phyloP scores from a whole-genome alignment of 1,284 basidiomycete species.

The Ceratobasidium sp. region DNA sequence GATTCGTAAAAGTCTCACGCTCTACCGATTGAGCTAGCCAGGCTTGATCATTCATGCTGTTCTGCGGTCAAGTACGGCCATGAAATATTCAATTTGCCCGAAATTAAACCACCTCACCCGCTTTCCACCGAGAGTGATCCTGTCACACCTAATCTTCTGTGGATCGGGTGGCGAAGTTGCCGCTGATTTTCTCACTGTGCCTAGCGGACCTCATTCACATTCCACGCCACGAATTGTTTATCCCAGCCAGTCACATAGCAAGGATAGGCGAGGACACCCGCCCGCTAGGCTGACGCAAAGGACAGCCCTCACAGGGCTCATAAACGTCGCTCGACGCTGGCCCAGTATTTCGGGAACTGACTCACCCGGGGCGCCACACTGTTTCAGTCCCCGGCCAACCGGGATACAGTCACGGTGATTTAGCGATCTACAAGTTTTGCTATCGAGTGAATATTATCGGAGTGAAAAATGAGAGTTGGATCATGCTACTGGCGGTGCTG shows the following conservation, averaged over 20 bases:
- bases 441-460: neutral
- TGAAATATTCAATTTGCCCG: neutral
- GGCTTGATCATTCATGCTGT: slow-evolving; percentile 1
- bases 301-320: neutral
- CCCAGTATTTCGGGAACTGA: neutral
- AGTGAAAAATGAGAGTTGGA: neutral
- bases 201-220: neutral
- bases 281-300: neutral
- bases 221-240: neutral
- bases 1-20: slow-evolving; percentile 41
- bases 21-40: slow-evolving; percentile 42
- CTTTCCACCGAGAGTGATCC: neutral
- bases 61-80: neutral
- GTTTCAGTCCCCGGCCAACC: neutral
- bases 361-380: neutral
- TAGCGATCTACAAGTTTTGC: neutral
- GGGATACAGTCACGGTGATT: neutral
- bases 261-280: neutral
- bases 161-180: neutral
- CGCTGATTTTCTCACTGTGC: neutral
- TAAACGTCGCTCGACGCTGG: neutral
- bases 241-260: neutral
- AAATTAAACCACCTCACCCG: neutral
- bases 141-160: neutral
- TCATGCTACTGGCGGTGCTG: neutral